Base-by-base conservation (phyloP, 768 basidiomycete genomes). In the Suillus bovinus region DNA sequence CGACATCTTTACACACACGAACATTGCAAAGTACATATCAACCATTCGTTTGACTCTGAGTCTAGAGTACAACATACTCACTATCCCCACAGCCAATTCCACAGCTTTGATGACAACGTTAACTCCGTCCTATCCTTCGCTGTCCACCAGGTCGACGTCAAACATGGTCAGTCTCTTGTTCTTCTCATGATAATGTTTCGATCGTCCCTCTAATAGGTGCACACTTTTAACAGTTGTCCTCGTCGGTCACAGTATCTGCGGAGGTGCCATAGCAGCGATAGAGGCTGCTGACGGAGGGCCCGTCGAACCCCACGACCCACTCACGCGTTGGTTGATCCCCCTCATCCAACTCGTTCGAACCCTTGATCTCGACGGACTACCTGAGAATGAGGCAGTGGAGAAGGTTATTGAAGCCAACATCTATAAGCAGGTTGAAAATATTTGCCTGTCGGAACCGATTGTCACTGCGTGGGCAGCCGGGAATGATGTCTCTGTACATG, bases 1-100 rank as follows among this genome's bases (percentile, higher is more conserved):
- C 58, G 91, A 92, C 47, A 85, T 96, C 61, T 96, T 96, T 68
- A 88, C 90, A 38, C 88, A 94, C 76, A 81, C 94, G 53, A 96
- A 96, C 75, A 87, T 96, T 64, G 94, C 94, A 29, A 96, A 96
- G 89, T 91, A 66, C 62, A 86, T 75, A 57, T n/a, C 27, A 27
- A 49, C 22, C 3, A 14, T n/a, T 50, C 36, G 7, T 34, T 24
- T 9, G 9, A 9, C 24, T 8, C 27, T 54, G 20, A 14, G 29
- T n/a, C n/a, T n/a, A n/a, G 10, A 50, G 24, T 20, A 47, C 13
- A 13, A n/a, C 1, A 46, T 24, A 46, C 13, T 33, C 7, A 54
- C 58, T 14, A 52, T 31, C 29, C 47, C 49, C 5, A 38, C 54
- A 91, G 90, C 71, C 93, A 94, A 76, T 83, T 94, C 70, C 88